Percentiles rank a stretch among this genome's conserved stretches.
Conservation (phyloP, 192 early-diverging fungal species). For the Dimargaris verticillata region DNA sequence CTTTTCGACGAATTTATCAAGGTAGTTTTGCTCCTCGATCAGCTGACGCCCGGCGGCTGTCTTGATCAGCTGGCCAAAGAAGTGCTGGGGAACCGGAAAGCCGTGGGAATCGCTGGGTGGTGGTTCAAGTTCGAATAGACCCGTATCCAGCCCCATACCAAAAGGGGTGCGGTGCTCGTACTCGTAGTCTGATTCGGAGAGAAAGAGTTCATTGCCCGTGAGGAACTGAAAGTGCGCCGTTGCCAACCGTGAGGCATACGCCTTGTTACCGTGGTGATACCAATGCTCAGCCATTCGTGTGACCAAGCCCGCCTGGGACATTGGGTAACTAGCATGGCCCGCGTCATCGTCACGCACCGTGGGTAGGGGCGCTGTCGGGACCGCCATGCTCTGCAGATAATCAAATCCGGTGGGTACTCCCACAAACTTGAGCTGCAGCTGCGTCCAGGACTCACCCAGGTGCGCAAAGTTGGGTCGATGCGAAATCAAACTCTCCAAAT, state of each 20-base stretch:
- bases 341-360: too few relatives aligned
- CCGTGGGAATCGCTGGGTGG: background rate
- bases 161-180: background rate
- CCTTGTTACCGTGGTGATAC: background rate
- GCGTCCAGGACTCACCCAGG: background rate
- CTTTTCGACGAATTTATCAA: background rate
- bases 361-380: too few relatives aligned
- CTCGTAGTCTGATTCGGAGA: background rate
- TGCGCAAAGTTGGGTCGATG: slow-evolving; percentile 6
- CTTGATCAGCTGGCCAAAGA: background rate
- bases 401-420: background rate
- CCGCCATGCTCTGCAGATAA: background rate
- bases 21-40: background rate
- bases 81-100: background rate
- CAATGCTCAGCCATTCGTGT: background rate
- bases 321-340: too few relatives aligned
- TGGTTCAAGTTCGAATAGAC: too few relatives aligned
- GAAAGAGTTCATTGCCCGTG: background rate
- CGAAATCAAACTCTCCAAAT: background rate
- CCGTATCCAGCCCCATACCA: too few relatives aligned
- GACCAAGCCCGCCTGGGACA: background rate
- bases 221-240: background rate
- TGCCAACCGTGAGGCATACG: background rate
- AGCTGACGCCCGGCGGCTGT: background rate
- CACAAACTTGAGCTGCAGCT: background rate